Base-by-base conservation (phyloP, 2,329 filamentous ascomycete species). In the Colletotrichum incanum region DNA sequence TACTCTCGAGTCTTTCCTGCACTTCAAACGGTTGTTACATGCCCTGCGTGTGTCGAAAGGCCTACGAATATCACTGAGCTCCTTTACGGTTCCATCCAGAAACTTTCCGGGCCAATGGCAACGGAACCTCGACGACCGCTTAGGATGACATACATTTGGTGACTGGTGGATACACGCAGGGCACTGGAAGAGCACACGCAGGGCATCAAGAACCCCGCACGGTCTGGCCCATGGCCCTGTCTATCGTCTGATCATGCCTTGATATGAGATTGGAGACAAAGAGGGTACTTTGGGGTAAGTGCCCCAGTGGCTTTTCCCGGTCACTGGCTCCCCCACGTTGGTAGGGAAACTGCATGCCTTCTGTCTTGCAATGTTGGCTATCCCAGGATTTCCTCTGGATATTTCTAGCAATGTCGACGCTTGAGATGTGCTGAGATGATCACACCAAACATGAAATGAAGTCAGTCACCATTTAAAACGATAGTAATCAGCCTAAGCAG, bases 151-250 rank as follows among this genome's bases (percentile, higher is more conserved):
- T 50, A 26, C 47, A 26, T 50, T 14, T 7, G n/a, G 23, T 11
- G 11, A 9, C n/a, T 5, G 47, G 11, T 14, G 11, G 5, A 50
- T 23, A 67, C 68, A 67, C 64, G 64, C 68, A 71, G 68, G 68
- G 64, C 63, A 67, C 12, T 18, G 8, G 23, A 31, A 31, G 31
- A 55, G 62, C 67, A 74, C 76, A 78, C 76, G 74, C 76, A 78
- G 77, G 76, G 73, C 76, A 76, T 55, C 23, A 20, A 9, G 37
- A 49, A 71, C 68, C 68, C 68, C 68, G 68, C 68, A 70, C 54
- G n/a, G 31, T 18, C 45, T 20, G 7, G n/a, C 20, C 43, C 31
- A 16, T 39, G 65, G 45, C 61, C 67, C 26, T 39, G 67, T 47
- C 12, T 52, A 41, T 65, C 61, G 37, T 66, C 61, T 54, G 67